Base-by-base conservation (phyloP, 2,329 filamentous ascomycete species). In the Fonsecaea monophora region DNA sequence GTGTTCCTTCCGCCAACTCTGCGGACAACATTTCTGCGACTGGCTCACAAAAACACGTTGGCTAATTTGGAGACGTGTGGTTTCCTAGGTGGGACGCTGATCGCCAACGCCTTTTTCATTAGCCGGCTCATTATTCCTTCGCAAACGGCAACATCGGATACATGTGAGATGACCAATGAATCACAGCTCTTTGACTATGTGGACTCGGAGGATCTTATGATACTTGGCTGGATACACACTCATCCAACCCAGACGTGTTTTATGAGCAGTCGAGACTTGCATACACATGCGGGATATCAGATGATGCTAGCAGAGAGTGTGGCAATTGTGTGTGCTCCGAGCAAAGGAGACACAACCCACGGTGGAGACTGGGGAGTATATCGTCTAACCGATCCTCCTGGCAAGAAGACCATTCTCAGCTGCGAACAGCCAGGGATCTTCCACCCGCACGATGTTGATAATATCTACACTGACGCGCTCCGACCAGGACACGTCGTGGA, bases 181-280 rank as follows among this genome's bases (percentile, higher is more conserved):
- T 86, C 87, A 35, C 87, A 88, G 0, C 84, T 97, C 34, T 94
- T 97, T 73, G 92, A 97, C 64, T 97, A 94, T 77, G 96, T 94
- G 75, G 91, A 95, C 73, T 85, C 84, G 4, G 66, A 71, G 54
- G 91, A 96, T 68, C 80, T 98, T 40, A 87, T 97, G 78, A 88
- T 96, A 61, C 85, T 97, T 4, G 94, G 94, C 45, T 99, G 95
- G 95, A 99, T 99, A 68, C 95, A 99, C 77, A 99, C 95, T 0
- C 95, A 99, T 77, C 95, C 95, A 0, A 92, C 90, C 0, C 95
- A 99, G 80, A 96, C 92, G 0, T 99, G 95, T 78, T 99, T 99
- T 77, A 96, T 99, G 92, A 97, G 92, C 76, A 95, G 91, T 57
- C 85, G 94, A 58, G 95, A 99, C 76, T 77, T 98, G 71, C 95